Percentiles rank a stretch among this genome's conserved stretches.
Evolutionary conservation across 495 filamentous ascomycete species (phyloP).

Genomic region (Thozetella sp.): DNA sequence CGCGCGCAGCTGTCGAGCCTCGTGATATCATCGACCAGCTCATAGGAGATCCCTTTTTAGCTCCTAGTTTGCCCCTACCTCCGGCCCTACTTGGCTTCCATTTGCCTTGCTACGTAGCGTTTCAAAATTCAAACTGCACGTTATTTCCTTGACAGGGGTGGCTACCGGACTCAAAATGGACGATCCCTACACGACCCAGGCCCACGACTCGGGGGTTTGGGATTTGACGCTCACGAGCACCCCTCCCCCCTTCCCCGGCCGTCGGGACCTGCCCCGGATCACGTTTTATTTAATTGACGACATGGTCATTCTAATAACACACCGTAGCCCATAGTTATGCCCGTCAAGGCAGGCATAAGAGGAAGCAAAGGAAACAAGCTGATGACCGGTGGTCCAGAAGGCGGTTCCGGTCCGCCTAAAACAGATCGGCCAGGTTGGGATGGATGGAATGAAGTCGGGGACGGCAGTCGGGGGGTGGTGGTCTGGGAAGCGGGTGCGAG

Average conservation of each 20-base stretch:
- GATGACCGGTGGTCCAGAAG: neutral
- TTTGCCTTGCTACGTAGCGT: conserved; percentile 3
- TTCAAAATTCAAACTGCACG: conserved; percentile 11
- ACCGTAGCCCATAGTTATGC: neutral
- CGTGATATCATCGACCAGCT: conserved; percentile 1
- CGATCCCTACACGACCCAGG: conserved; percentile 2
- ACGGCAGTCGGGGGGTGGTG: neutral
- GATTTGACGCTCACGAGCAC: too few species aligned
- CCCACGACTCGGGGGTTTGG: neutral
- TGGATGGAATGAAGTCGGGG: conserved; percentile 2
- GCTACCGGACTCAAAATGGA: neutral
- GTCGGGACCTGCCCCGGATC: neutral
- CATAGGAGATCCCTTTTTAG: neutral
- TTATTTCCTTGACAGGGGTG: conserved; percentile 3
- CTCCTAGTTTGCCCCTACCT: neutral
- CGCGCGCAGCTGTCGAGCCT: neutral
- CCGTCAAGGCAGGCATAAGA: neutral
- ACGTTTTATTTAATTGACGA: neutral
- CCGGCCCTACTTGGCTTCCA: too few species aligned
- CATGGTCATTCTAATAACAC: too few species aligned
- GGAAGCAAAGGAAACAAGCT: neutral
- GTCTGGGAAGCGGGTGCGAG: too few species aligned
- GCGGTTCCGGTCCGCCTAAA: neutral
- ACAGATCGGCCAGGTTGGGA: neutral
- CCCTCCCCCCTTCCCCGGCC: too few species aligned